A percentile compares a stretch with the other conserved stretches of the same genome.
Evolutionary conservation across 768 basidiomycete genomes (phyloP).

Genomic region (Clathrus columnatus): DNA sequence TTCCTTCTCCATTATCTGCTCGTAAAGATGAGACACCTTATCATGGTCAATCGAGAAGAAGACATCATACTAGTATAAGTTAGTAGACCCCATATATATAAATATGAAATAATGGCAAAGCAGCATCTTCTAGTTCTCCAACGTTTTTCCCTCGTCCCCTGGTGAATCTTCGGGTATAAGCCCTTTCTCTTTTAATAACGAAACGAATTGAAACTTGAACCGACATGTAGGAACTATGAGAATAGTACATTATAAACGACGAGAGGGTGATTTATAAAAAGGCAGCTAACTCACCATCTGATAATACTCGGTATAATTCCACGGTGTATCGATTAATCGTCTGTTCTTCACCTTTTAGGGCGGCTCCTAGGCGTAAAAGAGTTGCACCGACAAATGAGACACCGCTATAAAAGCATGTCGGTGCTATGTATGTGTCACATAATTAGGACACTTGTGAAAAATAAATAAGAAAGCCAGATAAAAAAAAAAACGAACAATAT

Average conservation of each 20-base stretch:
- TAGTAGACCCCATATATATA: too few species aligned
- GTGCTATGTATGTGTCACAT: background rate
- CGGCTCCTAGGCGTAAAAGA: background rate
- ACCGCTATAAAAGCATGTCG: conserved; percentile 5
- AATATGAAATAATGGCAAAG: background rate
- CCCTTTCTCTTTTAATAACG: background rate
- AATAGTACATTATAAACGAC: too few species aligned
- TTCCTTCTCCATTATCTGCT: background rate
- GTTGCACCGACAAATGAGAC: conserved; percentile 5
- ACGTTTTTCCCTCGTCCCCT: background rate
- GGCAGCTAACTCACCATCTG: background rate
- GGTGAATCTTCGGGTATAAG: background rate
- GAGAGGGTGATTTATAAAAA: background rate
- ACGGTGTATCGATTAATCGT: background rate
- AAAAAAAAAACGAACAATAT: background rate
- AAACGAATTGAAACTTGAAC: conserved; percentile 2
- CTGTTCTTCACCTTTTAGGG: background rate
- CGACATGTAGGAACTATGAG: conserved; percentile 5
- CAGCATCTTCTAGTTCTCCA: background rate
- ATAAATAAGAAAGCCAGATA: background rate
- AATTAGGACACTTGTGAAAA: background rate
- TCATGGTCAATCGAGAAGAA: background rate
- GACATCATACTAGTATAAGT: background rate
- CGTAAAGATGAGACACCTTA: background rate
- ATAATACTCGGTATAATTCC: background rate